phyloP scores from a whole-genome alignment of 2,329 filamentous ascomycete species.

The Aspergillus candidus region DNA sequence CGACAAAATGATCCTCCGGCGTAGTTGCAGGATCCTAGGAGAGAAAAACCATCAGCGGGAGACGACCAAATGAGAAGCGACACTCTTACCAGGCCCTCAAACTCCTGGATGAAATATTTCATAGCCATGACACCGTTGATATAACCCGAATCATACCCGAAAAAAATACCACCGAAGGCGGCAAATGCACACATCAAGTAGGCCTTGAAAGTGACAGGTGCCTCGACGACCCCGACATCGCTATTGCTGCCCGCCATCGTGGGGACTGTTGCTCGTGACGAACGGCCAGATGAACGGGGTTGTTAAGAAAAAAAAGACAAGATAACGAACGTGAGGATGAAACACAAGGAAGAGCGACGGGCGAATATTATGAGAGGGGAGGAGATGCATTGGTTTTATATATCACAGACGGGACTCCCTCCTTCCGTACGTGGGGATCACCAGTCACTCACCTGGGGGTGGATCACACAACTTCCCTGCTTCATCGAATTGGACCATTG shows the following conservation, averaged over 20 bases:
- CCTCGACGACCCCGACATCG: conserved; percentile 52
- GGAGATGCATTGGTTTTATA: no score
- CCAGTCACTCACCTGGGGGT: no score
- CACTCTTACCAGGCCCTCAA: conserved; percentile 29
- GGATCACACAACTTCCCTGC: no score
- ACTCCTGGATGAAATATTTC: conserved; percentile 42
- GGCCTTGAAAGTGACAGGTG: conserved; percentile 53
- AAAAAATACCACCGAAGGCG: conserved; percentile 56
- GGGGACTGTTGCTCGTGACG: conserved; percentile 1
- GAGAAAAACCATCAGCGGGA: neutral
- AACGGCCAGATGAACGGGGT: neutral
- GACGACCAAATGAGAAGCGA: neutral
- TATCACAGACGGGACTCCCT: no score
- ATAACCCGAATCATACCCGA: conserved; percentile 55
- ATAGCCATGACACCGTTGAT: conserved; percentile 50
- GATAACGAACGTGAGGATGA: neutral
- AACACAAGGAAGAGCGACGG: neutral
- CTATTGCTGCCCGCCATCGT: conserved; percentile 32
- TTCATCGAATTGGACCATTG: no score
- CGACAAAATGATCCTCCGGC: conserved; percentile 31
- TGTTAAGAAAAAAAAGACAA: neutral
- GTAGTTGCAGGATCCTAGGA: conserved; percentile 25
- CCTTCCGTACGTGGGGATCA: no score
- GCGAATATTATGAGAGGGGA: neutral
- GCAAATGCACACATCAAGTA: conserved; percentile 57